Base-by-base conservation (phyloP, 257 asterid species). In the Fraxinus cuspidata region DNA sequence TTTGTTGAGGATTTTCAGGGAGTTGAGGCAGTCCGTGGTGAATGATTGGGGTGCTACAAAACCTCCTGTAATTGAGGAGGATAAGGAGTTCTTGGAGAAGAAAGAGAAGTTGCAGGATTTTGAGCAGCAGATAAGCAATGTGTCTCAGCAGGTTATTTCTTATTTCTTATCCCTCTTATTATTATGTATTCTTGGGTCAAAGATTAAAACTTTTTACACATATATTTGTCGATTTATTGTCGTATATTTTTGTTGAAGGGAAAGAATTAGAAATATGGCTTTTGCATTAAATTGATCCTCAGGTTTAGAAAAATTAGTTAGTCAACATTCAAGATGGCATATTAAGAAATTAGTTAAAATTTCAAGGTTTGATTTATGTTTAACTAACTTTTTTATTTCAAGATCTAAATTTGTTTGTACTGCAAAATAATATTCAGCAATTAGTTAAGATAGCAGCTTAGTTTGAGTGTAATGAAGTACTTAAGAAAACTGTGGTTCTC, bases 1-100 rank as follows among this genome's bases (percentile, higher is more conserved):
- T 80, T 82, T 93, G 74, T 74, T 92, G 81, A 76, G 96, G 88
- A 85, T 95, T 4, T 89, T 95, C 71, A 95, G 84, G 88, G 98
- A 95, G 91, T 84, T 95, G 81, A 95, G 84, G 87, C 99, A 95
- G 84, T 86, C 96, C 1, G 90, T 95, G 81, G 34, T 93, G 3
- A 91, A 95, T 87, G 99, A 95, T 77, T 95, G 99, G 99, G 91
- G 89, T 25, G 97, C 90, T 23, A 81, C 81, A 4, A 95, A 89
- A 86, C 97, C 97, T 0, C 86, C 87, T 0, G 70, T 90, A 10
- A 89, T 87, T 25, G 99, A 93, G 87, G 98, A 91, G 83, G 98
- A 93, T 81, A 91, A 88, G 85, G 97, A 89, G 81, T 93, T 95
- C 42, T 7, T 7, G 42, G 42, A 37, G 42, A 37, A 37, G 42